phyloP scores from a whole-genome alignment of 1,139 yeast genomes.

The Sugiyamaella neomexicana region DNA sequence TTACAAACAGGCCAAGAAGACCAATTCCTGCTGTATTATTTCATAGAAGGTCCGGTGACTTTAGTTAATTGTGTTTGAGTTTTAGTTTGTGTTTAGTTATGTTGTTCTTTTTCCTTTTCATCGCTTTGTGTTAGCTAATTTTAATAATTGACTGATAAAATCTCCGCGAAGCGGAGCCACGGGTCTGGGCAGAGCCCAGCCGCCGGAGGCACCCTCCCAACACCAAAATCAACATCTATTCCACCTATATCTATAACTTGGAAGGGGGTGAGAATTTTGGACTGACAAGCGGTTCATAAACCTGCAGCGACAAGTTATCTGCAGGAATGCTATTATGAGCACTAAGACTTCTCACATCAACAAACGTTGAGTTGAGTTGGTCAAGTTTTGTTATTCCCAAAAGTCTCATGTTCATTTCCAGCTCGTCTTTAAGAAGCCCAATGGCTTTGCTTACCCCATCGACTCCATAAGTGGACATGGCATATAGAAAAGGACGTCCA shows the following conservation, averaged over 20 bases:
- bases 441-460: conserved; percentile 78
- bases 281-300: conserved; percentile 44
- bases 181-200: conserved; percentile 11
- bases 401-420: conserved; percentile 84
- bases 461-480: conserved; percentile 74
- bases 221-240: too few relatives aligned
- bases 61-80: neutral
- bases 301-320: conserved; percentile 48
- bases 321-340: conserved; percentile 49
- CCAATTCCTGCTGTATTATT: conserved; percentile 91
- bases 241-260: conserved; percentile 31
- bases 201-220: neutral
- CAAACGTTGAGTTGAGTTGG: conserved; percentile 57
- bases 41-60: conserved; percentile 45
- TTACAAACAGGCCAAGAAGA: conserved; percentile 95
- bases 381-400: conserved; percentile 70
- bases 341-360: conserved; percentile 48
- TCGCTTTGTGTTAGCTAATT: neutral
- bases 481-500: conserved; percentile 74
- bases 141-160: too few relatives aligned
- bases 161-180: neutral
- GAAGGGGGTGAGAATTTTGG: conserved; percentile 35
- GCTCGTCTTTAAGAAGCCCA: conserved; percentile 74
- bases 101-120: too few relatives aligned
- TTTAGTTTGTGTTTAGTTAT: neutral